phyloP scores from a whole-genome alignment of 176 grass and related monocot species.

The Musa schizocarpa region DNA sequence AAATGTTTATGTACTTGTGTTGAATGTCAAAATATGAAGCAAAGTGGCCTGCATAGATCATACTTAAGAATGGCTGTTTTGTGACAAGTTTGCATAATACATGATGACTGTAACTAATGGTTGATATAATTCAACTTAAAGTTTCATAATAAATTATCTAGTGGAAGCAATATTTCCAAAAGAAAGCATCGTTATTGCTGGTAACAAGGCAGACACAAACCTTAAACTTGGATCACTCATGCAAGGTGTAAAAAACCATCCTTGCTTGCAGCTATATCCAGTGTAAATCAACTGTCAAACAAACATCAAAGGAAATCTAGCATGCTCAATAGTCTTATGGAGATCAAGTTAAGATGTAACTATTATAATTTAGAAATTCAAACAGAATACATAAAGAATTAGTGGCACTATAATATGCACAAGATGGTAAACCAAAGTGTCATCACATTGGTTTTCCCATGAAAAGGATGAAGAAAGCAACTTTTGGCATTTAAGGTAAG shows the following conservation, averaged over 20 bases:
- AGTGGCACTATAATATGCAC: neutral
- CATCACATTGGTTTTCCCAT: too few species aligned
- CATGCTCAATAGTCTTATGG: neutral
- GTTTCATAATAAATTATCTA: neutral
- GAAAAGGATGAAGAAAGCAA: neutral
- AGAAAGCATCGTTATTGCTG: neutral
- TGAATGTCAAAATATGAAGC: too few species aligned
- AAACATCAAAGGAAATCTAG: constrained; percentile 47
- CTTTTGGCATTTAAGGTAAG: neutral
- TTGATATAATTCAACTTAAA: neutral
- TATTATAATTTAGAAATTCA: neutral
- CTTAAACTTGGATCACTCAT: constrained; percentile 76
- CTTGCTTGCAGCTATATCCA: constrained; percentile 95
- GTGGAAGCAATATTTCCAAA: neutral
- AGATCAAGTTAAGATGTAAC: neutral
- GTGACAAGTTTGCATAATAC: too few species aligned
- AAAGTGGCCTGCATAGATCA: too few species aligned
- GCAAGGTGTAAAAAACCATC: constrained; percentile 97
- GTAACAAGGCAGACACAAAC: constrained; percentile 24
- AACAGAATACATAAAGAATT: neutral
- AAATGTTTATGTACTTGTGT: too few species aligned
- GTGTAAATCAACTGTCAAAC: constrained; percentile 96
- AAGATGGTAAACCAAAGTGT: neutral
- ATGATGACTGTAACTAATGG: neutral
- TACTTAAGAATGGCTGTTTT: too few species aligned